Evolutionary conservation across 2,329 filamentous ascomycete species (phyloP), one percentile per base, ranked within the genome.

Genomic region (Fusarium oxysporum): DNA sequence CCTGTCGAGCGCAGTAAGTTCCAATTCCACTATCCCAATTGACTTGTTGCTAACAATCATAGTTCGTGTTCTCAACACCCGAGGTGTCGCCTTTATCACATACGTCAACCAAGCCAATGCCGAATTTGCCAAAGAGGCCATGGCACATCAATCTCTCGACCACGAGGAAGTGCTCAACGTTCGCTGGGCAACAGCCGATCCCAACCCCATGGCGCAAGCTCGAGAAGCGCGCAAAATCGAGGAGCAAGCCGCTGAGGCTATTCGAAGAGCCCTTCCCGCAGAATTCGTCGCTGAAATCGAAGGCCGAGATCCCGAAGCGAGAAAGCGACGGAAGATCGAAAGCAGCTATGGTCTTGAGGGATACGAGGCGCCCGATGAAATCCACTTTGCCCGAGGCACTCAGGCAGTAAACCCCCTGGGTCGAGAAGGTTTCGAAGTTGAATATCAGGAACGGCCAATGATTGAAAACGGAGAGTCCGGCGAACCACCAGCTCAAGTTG

Each of bases 201-300:
- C 96, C 3, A 99, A 99, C 76, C 96, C 96, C 0, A 92, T 96
- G 86, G 95, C 96, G 4, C 94, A 97, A 81, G 97, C 97, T 72
- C 89, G 97, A 68, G 96, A 99, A 83, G 96, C 93, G 6, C 88
- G 92, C 43, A 88, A 92, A 44, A 92, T 99, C 68, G 96, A 99
- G 80, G 96, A 99, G 80, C 96, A 99, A 81, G 96, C 96, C 4
- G 96, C 96, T 0, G 96, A 98, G 78, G 97, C 96, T 3, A 94
- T 99, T 64, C 87, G 96, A 23, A 88, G 93, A 73, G 96, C 96
- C 0, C 85, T 99, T 8, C 96, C 96, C 0, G 94, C 92, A 1
- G 94, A 95, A 33, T 98, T 96, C 73, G 92, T 99, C 0, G 94
- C 95, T 0, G 95, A 99, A 85, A 92, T 99, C 53, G 96, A 99